phyloP scores from a whole-genome alignment of 2,329 filamentous ascomycete species.

The Apiospora hydei region DNA sequence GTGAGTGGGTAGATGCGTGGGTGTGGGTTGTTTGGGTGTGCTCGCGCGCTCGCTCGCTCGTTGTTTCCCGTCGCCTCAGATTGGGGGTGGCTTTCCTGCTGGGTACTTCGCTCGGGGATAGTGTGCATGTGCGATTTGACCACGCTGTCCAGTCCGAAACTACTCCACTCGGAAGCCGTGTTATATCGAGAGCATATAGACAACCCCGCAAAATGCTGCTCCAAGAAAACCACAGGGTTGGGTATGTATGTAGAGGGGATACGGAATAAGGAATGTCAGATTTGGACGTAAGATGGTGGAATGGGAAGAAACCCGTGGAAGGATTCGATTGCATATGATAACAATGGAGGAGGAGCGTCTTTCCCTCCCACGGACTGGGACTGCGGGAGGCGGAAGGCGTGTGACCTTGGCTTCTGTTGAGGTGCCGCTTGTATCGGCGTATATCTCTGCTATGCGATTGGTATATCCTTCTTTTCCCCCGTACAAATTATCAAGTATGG shows the following conservation, averaged over 20 bases:
- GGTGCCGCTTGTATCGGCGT: not conserved
- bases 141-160: slow-evolving; percentile 10
- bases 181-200: not conserved
- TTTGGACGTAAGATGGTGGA: not conserved
- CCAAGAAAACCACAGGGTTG: slow-evolving; percentile 2
- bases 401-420: slow-evolving; percentile 9
- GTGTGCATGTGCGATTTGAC: not conserved
- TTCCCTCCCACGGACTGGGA: not conserved
- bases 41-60: not conserved
- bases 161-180: not conserved
- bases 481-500: not conserved
- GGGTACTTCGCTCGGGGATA: not conserved
- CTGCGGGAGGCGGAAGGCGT: not conserved
- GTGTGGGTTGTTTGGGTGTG: not conserved
- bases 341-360: not conserved
- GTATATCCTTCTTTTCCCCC: not conserved
- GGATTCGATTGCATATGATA: slow-evolving; percentile 8
- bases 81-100: not conserved
- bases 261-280: not conserved
- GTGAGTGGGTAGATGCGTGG: not conserved
- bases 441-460: not conserved
- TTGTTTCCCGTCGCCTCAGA: not conserved
- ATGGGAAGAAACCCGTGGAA: slow-evolving; percentile 12
- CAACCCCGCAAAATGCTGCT: slow-evolving; percentile 6
- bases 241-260: not conserved